A percentile compares a stretch with the other conserved stretches of the same genome.
Evolutionary conservation across 2,329 filamentous ascomycete species (phyloP).

Genomic region (Nigrospora sphaerica): DNA sequence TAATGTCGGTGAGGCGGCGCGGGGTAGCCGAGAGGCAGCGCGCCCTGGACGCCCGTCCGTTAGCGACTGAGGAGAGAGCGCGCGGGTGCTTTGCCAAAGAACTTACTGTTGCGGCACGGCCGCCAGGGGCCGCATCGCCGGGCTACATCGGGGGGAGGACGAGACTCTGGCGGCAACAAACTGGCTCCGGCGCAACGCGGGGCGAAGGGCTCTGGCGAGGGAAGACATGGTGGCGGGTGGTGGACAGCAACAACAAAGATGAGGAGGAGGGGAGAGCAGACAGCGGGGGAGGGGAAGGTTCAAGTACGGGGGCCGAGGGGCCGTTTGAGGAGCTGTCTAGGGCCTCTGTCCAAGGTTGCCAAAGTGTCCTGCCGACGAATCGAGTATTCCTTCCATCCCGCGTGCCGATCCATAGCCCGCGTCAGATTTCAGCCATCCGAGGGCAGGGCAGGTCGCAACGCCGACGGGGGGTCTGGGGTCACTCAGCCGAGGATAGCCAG

Average conservation of each 20-base stretch:
- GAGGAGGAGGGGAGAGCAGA: not conserved
- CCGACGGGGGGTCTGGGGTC: too few species aligned
- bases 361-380: not conserved
- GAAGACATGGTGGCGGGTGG: slow-evolving; percentile 32
- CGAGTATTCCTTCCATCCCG: too few species aligned
- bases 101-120: slow-evolving; percentile 24
- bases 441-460: not conserved
- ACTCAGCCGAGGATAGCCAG: not conserved
- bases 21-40: slow-evolving; percentile 56
- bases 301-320: too few species aligned
- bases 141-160: slow-evolving; percentile 16
- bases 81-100: not conserved
- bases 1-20: slow-evolving; percentile 55
- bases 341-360: not conserved
- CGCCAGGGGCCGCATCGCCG: slow-evolving; percentile 13
- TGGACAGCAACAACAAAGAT: not conserved
- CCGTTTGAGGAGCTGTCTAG: not conserved
- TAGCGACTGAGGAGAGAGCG: not conserved
- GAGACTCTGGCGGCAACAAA: slow-evolving; percentile 21
- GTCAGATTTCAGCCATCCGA: not conserved
- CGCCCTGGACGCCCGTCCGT: slow-evolving; percentile 18
- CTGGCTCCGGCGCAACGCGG: slow-evolving; percentile 39
- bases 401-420: too few species aligned
- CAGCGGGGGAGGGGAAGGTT: too few species aligned
- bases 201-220: slow-evolving; percentile 42